Conservation (phyloP, 2,329 filamentous ascomycete species). For the Aspergillus aculeatus region DNA sequence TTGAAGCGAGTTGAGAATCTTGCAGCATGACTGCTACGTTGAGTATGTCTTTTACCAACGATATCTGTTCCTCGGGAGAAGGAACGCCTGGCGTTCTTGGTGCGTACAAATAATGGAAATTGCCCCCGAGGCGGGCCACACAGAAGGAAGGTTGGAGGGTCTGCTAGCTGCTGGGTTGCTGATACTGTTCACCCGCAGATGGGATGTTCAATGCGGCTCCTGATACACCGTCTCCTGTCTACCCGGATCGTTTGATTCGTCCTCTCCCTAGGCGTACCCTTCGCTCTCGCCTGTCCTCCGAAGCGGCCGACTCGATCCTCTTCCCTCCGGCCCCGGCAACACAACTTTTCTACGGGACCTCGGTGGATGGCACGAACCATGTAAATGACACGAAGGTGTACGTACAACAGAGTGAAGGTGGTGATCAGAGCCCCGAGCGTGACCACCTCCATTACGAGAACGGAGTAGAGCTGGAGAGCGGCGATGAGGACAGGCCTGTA, state of each 20-base stretch:
- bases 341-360: slow-evolving; percentile 74
- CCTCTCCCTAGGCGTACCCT: slow-evolving; percentile 86
- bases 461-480: slow-evolving; percentile 58
- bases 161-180: slow-evolving; percentile 36
- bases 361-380: slow-evolving; percentile 56
- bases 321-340: slow-evolving; percentile 73
- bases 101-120: slow-evolving; percentile 14
- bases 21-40: slow-evolving; percentile 45
- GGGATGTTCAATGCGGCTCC: slow-evolving; percentile 51
- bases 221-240: slow-evolving; percentile 77
- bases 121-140: slow-evolving; percentile 9
- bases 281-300: slow-evolving; percentile 80
- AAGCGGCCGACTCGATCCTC: slow-evolving; percentile 76
- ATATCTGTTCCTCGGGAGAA: slow-evolving; percentile 19
- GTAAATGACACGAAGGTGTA: slow-evolving; percentile 48
- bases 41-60: slow-evolving; percentile 39
- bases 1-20: slow-evolving; percentile 26
- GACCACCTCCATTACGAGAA: slow-evolving; percentile 53
- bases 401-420: slow-evolving; percentile 46
- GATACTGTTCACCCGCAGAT: slow-evolving; percentile 43
- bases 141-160: slow-evolving; percentile 13
- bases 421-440: slow-evolving; percentile 39
- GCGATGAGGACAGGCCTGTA: slow-evolving; percentile 57
- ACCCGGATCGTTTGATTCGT: slow-evolving; percentile 87
- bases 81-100: slow-evolving; percentile 15